phyloP scores from a whole-genome alignment of 2,329 filamentous ascomycete genomes.

The Aspergillus persii region DNA sequence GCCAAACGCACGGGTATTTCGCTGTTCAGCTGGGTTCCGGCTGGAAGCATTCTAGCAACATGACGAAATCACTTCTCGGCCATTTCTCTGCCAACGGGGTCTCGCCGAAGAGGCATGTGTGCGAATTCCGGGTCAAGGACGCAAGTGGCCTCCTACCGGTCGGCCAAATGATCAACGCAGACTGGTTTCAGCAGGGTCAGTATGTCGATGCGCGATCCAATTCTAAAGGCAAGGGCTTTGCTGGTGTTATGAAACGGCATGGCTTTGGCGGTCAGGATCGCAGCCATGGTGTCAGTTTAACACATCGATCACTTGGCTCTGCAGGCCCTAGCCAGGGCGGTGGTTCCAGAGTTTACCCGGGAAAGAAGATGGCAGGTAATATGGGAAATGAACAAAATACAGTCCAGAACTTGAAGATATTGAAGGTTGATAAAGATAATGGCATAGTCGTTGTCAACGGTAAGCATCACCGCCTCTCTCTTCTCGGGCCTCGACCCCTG shows the following conservation, averaged over 20 bases:
- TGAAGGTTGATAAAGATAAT: constrained; percentile 82
- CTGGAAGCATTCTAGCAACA: constrained; percentile 68
- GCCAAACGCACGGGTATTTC: constrained; percentile 80
- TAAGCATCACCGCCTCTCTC: constrained; percentile 26
- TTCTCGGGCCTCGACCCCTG: neutral
- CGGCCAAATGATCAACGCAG: constrained; percentile 73
- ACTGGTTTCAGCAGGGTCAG: constrained; percentile 88
- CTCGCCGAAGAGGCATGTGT: constrained; percentile 77
- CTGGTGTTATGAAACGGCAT: constrained; percentile 96
- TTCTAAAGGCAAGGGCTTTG: constrained; percentile 86
- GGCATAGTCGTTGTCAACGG: constrained; percentile 88
- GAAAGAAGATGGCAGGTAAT: constrained; percentile 95
- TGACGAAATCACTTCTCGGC: constrained; percentile 78
- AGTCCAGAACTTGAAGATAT: constrained; percentile 83
- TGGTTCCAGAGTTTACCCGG: constrained; percentile 87
- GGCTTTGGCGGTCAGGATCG: constrained; percentile 86
- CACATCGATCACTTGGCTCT: constrained; percentile 89
- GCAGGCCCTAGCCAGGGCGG: constrained; percentile 85
- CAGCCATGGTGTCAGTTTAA: constrained; percentile 92
- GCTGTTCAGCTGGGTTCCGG: constrained; percentile 88
- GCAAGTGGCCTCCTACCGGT: constrained; percentile 71
- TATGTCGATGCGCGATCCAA: constrained; percentile 81
- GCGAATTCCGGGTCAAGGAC: constrained; percentile 81
- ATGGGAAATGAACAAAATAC: constrained; percentile 92
- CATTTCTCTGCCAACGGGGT: constrained; percentile 83